These are phyloP conservation scores for Beauveria sp. DNA, from an alignment of 2,329 filamentous ascomycete species.

Conservation along the genomic window DNA sequence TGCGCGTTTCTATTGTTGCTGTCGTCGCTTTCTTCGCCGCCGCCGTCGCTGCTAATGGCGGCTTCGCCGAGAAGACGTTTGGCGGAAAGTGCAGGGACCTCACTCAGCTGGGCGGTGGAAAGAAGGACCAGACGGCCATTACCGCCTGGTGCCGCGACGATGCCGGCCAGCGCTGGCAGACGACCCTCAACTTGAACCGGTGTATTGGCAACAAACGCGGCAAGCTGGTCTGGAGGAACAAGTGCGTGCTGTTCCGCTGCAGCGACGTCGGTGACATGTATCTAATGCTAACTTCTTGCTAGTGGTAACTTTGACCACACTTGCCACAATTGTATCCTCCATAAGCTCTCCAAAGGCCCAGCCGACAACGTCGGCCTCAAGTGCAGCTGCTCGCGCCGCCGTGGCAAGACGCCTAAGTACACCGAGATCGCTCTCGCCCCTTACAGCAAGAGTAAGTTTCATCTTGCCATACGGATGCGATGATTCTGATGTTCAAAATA, in stretches of 20 bases:
- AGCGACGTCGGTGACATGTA: neutral
- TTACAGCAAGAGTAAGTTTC: neutral
- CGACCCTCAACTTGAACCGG: constrained; percentile 3
- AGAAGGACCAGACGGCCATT: neutral
- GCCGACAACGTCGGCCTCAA: neutral
- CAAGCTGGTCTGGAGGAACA: neutral
- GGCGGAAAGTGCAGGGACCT: neutral
- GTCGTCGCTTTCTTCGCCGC: neutral
- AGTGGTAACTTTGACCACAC: constrained; percentile 3
- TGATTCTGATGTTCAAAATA: too few species aligned
- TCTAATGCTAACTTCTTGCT: neutral
- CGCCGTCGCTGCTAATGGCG: neutral
- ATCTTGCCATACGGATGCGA: too few species aligned
- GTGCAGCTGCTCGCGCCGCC: constrained; percentile 1
- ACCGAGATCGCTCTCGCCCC: neutral
- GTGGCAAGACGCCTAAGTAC: neutral
- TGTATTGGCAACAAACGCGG: constrained; percentile 1
- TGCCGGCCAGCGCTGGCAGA: neutral
- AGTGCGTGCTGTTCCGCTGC: neutral
- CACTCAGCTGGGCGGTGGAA: neutral
- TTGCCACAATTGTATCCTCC: neutral
- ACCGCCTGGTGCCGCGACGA: neutral
- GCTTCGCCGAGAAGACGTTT: neutral
- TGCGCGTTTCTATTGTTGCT: neutral
- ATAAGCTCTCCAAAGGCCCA: neutral